Evolutionary conservation across 306 rosid genomes (phyloP), one percentile per base, ranked within the genome.

Genomic region (Cucurbita pepo): DNA sequence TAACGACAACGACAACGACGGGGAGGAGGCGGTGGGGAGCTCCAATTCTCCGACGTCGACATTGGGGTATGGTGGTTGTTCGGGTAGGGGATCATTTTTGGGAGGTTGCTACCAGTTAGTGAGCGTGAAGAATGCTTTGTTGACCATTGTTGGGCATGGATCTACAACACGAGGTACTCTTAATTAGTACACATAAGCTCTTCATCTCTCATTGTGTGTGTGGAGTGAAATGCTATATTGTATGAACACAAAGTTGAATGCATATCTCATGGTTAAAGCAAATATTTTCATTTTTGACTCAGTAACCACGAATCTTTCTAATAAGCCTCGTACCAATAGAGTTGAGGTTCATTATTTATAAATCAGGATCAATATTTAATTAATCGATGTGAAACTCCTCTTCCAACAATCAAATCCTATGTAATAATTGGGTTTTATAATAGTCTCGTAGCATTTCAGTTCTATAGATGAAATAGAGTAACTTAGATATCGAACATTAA

Each of bases 51-150:
- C 72, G 1, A 34, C 41, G 2, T 41, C 67, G 3, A 44, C 69
- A 22, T 21, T 56, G 55, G 44, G 77, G 69, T 72, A n/a, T 55
- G 76, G 76, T 12, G 37, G 21, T 13, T 12, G 10, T 41, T 25
- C 56, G 12, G 13, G 43, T 11, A 57, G 51, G 25, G 56, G 19
- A 45, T 47, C 73, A 36, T 34, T 11, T 4, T 61, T 59, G 8
- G 16, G 78, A 5, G 78, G 72, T 62, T 75, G 61, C 11, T 50
- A 75, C 16, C 62, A 40, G 38, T 61, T 75, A 54, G 72, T 51
- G 48, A 75, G 57, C 7, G 78, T 58, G 78, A 75, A 75, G 78
- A 75, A 75, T 0, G 78, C 72, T 15, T 62, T 75, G 21, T 50
- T 64, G 52, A 51, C 72, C 22, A 75, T 62, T 9, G 56, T 75